Evolutionary conservation across 2,329 filamentous ascomycete genomes (phyloP).

Genomic region (Didymella pomorum): DNA sequence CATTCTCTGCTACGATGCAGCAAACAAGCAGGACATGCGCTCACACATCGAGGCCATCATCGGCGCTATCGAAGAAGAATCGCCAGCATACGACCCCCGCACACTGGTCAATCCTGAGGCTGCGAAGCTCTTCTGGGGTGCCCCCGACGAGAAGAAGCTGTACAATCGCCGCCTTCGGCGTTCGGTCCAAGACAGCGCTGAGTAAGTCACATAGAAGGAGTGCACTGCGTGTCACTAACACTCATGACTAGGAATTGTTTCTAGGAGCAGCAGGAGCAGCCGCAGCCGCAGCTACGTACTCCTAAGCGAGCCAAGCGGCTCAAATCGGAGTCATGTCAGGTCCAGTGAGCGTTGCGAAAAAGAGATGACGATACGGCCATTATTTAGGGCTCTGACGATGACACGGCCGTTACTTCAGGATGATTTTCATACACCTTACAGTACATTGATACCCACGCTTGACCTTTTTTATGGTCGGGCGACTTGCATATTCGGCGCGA

Average conservation of each 20-base stretch:
- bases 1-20: slow-evolving; percentile 76
- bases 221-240: neutral
- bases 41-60: slow-evolving; percentile 87
- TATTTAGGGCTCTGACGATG: slow-evolving; percentile 6
- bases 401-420: slow-evolving; percentile 32
- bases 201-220: slow-evolving; percentile 46
- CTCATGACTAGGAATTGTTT: slow-evolving; percentile 32
- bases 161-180: slow-evolving; percentile 84
- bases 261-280: slow-evolving; percentile 13
- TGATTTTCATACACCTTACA: slow-evolving; percentile 28
- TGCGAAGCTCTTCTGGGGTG: slow-evolving; percentile 86
- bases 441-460: slow-evolving; percentile 41
- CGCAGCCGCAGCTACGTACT: too few relatives aligned
- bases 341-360: too few relatives aligned
- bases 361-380: neutral
- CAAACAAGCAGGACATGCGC: slow-evolving; percentile 77
- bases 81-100: slow-evolving; percentile 87
- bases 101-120: slow-evolving; percentile 88
- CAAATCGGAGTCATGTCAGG: too few relatives aligned
- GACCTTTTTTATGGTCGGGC: slow-evolving; percentile 19
- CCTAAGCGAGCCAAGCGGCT: too few relatives aligned
- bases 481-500: slow-evolving; percentile 40
- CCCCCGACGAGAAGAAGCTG: slow-evolving; percentile 76
- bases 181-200: slow-evolving; percentile 69
- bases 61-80: slow-evolving; percentile 82